Conservation (phyloP, 345 rosid genomes). For the Camelina sativa region DNA sequence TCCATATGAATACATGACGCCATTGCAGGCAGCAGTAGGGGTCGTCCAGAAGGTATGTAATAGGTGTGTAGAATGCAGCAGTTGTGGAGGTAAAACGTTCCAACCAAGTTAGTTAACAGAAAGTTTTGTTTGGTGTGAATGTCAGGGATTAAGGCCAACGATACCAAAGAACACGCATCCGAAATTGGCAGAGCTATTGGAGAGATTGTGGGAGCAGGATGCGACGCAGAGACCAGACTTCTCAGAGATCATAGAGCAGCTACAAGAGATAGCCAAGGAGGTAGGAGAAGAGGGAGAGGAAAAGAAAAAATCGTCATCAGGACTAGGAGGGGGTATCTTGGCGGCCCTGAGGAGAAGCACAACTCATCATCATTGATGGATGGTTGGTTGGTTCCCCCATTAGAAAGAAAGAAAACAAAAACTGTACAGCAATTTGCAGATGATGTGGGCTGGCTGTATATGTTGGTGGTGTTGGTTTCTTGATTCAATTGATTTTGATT, state of each 20-base stretch:
- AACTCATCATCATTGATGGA: constrained; percentile 57
- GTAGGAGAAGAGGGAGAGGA: constrained; percentile 74
- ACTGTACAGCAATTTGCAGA: constrained; percentile 31
- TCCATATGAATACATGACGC: constrained; percentile 92
- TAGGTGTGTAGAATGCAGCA: not conserved
- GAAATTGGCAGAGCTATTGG: constrained; percentile 67
- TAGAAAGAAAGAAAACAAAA: not conserved
- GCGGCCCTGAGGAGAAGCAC: constrained; percentile 80
- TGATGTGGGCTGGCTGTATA: not conserved
- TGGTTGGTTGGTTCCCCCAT: too few relatives aligned
- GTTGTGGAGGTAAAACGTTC: not conserved
- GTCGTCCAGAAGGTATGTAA: constrained; percentile 89
- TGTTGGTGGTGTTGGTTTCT: constrained; percentile 8
- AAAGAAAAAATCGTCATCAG: constrained; percentile 60
- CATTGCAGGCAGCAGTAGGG: constrained; percentile 96
- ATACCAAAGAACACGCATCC: constrained; percentile 71
- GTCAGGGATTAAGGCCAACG: constrained; percentile 80
- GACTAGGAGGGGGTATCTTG: constrained; percentile 65
- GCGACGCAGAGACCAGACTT: constrained; percentile 87
- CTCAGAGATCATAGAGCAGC: constrained; percentile 67
- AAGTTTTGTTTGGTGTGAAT: not conserved
- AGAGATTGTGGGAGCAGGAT: constrained; percentile 91
- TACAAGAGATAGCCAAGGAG: constrained; percentile 77
- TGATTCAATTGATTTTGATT: constrained; percentile 2
- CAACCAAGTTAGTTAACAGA: too few relatives aligned